phyloP scores from a whole-genome alignment of 1,139 yeast genomes.

The Zygosaccharomyces sapae region DNA sequence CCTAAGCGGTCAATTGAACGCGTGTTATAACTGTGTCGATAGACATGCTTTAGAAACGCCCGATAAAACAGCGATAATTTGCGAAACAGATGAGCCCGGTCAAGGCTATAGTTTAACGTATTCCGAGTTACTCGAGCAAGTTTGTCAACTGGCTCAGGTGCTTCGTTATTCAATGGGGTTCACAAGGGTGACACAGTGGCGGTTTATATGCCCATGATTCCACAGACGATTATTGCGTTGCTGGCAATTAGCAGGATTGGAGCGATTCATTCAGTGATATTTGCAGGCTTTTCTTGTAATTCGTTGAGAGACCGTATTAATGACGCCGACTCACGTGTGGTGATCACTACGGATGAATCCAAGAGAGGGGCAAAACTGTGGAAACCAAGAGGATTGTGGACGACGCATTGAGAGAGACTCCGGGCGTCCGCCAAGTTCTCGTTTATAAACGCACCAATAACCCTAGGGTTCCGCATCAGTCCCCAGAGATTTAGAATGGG shows the following conservation, averaged over 20 bases:
- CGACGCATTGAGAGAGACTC: conserved; percentile 69
- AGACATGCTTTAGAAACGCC: conserved; percentile 74
- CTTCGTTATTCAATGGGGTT: conserved; percentile 59
- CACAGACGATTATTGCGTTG: conserved; percentile 69
- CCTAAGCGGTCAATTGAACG: conserved; percentile 70
- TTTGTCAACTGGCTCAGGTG: conserved; percentile 66
- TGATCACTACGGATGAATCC: conserved; percentile 76
- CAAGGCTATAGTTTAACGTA: conserved; percentile 62
- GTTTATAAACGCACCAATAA: conserved; percentile 74
- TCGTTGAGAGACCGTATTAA: conserved; percentile 72
- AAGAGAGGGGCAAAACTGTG: conserved; percentile 75
- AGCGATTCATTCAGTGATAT: conserved; percentile 78
- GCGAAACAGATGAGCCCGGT: conserved; percentile 75
- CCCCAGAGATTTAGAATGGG: conserved; percentile 77
- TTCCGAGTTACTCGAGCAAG: conserved; percentile 66
- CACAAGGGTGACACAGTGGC: conserved; percentile 82
- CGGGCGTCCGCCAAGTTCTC: conserved; percentile 62
- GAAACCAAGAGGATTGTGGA: conserved; percentile 81
- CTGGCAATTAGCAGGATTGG: conserved; percentile 75
- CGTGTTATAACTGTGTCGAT: conserved; percentile 74
- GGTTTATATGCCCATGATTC: conserved; percentile 82
- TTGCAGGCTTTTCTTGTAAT: conserved; percentile 78
- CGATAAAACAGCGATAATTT: conserved; percentile 68
- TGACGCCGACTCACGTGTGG: conserved; percentile 68
- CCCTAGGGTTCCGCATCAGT: conserved; percentile 57